Evolutionary conservation across 192 early-diverging fungal species (phyloP).

Genomic region (Neocallimastix lanati): DNA sequence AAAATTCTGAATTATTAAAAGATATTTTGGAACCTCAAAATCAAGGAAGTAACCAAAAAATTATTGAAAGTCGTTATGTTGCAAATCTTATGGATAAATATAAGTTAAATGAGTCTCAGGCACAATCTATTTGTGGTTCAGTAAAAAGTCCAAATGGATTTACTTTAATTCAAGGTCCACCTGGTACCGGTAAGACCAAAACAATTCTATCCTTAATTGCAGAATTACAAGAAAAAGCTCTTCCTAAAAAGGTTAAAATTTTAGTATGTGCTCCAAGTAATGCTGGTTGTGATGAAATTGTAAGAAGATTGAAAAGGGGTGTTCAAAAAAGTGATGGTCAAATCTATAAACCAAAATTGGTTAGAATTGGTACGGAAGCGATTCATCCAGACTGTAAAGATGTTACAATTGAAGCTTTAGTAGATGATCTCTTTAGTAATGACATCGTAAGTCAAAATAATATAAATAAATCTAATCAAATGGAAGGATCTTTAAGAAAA

Average conservation of each 20-base stretch:
- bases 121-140: conserved; percentile 56
- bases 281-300: conserved; percentile 90
- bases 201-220: conserved; percentile 75
- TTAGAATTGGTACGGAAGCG: conserved; percentile 64
- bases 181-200: conserved; percentile 70
- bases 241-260: conserved; percentile 24
- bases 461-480: conserved; percentile 3
- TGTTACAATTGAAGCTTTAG: conserved; percentile 47
- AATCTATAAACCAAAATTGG: conserved; percentile 45
- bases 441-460: conserved; percentile 5
- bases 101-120: conserved; percentile 84
- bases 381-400: conserved; percentile 56
- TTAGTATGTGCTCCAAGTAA: conserved; percentile 91
- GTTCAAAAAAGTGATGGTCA: conserved; percentile 36
- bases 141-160: conserved; percentile 50
- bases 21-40: conserved; percentile 44
- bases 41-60: conserved; percentile 3
- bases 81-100: conserved; percentile 29
- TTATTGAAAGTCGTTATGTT: conserved; percentile 15
- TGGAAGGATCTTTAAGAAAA: conserved; percentile 6
- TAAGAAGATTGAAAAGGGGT: conserved; percentile 61
- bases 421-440: conserved; percentile 20
- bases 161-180: conserved; percentile 66
- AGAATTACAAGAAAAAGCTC: conserved; percentile 24
- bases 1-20: conserved; percentile 29